These are phyloP conservation scores for Hymenoscyphus albidus DNA, from an alignment of 2,329 filamentous ascomycete species.

Conservation along the genomic window DNA sequence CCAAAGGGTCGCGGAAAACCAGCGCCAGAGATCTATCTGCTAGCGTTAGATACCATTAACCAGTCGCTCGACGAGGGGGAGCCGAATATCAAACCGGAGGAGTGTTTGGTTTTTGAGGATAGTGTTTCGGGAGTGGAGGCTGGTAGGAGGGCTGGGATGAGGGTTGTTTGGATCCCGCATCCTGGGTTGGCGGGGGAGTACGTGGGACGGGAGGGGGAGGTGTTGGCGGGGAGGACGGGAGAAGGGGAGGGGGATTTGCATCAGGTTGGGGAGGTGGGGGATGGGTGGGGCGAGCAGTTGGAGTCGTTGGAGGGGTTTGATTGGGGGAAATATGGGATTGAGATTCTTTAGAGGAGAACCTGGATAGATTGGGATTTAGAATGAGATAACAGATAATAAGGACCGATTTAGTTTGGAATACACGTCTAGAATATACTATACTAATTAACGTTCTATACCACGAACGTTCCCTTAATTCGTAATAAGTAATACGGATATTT, in stretches of 20 bases:
- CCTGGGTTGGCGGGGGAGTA: conserved; percentile 73
- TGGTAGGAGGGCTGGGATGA: conserved; percentile 87
- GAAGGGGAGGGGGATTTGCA: conserved; percentile 42
- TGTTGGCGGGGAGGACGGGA: conserved; percentile 73
- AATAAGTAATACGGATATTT: too few species aligned
- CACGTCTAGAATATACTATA: too few species aligned
- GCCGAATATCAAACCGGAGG: conserved; percentile 67
- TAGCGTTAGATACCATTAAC: conserved; percentile 84
- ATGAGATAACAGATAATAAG: too few species aligned
- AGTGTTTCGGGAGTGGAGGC: conserved; percentile 90
- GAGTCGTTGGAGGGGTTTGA: conserved; percentile 51
- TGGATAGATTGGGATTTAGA: too few species aligned
- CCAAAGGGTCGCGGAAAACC: conserved; percentile 82
- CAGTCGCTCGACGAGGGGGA: conserved; percentile 61
- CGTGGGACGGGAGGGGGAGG: conserved; percentile 69
- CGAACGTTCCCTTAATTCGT: too few species aligned
- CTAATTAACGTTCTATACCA: too few species aligned
- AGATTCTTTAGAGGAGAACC: conserved; percentile 20
- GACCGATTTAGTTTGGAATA: too few species aligned
- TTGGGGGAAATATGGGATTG: conserved; percentile 56
- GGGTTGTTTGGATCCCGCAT: conserved; percentile 90
- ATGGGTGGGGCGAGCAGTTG: conserved; percentile 59
- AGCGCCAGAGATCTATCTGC: conserved; percentile 86
- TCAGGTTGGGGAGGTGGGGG: conserved; percentile 57
- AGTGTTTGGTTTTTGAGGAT: conserved; percentile 96